Conservation (phyloP, 495 filamentous ascomycete genomes). For the Tetracladium setigerum region DNA sequence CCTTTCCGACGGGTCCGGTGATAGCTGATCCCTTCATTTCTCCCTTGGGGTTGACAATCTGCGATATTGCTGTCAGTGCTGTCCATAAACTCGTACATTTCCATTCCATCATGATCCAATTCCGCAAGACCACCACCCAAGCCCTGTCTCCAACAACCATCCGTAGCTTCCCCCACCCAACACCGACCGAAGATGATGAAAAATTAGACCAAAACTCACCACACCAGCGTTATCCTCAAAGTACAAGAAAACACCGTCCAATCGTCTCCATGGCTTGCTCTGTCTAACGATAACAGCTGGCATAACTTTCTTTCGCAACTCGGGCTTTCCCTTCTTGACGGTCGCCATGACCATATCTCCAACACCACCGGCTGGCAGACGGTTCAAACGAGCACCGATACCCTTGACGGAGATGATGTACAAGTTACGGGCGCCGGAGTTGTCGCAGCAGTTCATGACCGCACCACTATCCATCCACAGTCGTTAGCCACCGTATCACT, state of each 20-base stretch:
- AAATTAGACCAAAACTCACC: slow-evolving; percentile 47
- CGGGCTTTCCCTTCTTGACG: slow-evolving; percentile 99
- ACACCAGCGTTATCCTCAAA: slow-evolving; percentile 99
- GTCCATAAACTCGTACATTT: not conserved
- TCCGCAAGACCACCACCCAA: not conserved
- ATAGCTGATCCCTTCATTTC: slow-evolving; percentile 99
- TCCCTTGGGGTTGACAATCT: slow-evolving; percentile 99
- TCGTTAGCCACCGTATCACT: not conserved
- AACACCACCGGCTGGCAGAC: slow-evolving; percentile 94
- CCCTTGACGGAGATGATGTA: slow-evolving; percentile 99
- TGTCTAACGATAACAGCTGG: slow-evolving; percentile 96
- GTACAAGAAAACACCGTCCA: slow-evolving; percentile 97
- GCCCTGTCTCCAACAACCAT: not conserved
- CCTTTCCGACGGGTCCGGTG: slow-evolving; percentile 98
- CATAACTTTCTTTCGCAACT: slow-evolving; percentile 99
- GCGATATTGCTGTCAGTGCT: slow-evolving; percentile 12
- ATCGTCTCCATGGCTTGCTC: slow-evolving; percentile 97
- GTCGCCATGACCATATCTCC: slow-evolving; percentile 99
- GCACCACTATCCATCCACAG: slow-evolving; percentile 58
- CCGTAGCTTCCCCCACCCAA: not conserved
- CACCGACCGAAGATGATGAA: not conserved
- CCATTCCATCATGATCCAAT: not conserved
- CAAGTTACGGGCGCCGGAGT: slow-evolving; percentile 96
- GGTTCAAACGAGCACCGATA: slow-evolving; percentile 96
- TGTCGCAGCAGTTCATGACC: slow-evolving; percentile 96